A percentile compares a stretch with the other conserved stretches of the same genome.
Conservation (phyloP, 192 early-diverging fungal species). For the Entomortierella chlamydospora region DNA sequence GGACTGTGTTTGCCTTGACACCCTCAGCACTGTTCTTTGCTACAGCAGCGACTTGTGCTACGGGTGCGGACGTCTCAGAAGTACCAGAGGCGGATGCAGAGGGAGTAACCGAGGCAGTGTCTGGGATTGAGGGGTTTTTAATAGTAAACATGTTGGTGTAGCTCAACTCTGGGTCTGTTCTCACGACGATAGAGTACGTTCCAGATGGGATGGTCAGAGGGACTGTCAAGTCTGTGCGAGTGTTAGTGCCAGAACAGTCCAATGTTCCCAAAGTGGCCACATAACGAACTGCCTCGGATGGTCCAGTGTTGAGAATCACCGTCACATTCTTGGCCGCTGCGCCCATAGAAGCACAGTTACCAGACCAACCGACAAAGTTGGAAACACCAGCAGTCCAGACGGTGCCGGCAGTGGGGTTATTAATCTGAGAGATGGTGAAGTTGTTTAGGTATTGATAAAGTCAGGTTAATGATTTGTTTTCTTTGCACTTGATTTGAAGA, state of each 20-base stretch:
- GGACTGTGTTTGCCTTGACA: background rate
- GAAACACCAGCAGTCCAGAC: constrained; percentile 49
- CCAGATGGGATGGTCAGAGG: constrained; percentile 30
- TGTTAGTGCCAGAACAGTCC: constrained; percentile 39
- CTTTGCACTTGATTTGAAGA: no score
- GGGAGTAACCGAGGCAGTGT: constrained; percentile 1
- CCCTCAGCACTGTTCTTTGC: background rate
- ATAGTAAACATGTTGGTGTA: constrained; percentile 56
- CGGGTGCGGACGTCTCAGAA: no score
- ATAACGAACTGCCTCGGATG: constrained; percentile 47
- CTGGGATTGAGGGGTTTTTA: constrained; percentile 42
- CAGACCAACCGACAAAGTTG: constrained; percentile 55
- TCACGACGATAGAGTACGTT: constrained; percentile 48
- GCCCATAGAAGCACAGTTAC: constrained; percentile 52
- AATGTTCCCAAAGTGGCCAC: constrained; percentile 47
- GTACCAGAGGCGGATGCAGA: background rate
- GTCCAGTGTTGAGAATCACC: constrained; percentile 47
- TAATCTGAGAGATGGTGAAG: constrained; percentile 10
- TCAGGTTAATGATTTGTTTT: no score
- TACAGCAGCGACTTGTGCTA: background rate
- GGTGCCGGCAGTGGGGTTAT: constrained; percentile 48
- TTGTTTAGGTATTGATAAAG: background rate
- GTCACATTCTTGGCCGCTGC: constrained; percentile 45
- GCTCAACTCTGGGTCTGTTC: constrained; percentile 43
- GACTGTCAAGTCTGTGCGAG: constrained; percentile 47